Conservation (phyloP, 1,284 basidiomycete species). For the Trichosporon ovoides region DNA sequence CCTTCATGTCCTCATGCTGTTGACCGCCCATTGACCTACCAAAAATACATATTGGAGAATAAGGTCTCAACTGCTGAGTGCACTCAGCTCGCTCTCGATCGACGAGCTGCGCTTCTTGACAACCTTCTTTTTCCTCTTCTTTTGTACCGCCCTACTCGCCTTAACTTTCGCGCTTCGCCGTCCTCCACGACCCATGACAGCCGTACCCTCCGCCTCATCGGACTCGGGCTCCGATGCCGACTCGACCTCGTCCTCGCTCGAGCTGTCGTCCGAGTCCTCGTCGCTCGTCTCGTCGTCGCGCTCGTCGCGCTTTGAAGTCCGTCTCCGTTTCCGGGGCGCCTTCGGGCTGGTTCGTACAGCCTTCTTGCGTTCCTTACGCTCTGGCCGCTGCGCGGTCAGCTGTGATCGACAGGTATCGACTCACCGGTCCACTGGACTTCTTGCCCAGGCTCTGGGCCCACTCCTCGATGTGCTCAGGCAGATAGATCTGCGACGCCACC, state of each 20-base stretch:
- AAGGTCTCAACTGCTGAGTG: not conserved
- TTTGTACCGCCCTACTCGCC: not conserved
- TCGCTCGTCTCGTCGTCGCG: conserved; percentile 21
- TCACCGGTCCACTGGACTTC: conserved; percentile 7
- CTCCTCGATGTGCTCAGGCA: conserved; percentile 28
- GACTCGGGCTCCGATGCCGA: too few relatives aligned
- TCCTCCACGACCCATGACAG: conserved; percentile 39
- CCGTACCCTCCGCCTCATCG: conserved; percentile 21
- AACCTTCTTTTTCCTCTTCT: not conserved
- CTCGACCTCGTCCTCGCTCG: conserved; percentile 9
- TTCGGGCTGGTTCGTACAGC: not conserved
- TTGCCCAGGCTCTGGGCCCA: conserved; percentile 27
- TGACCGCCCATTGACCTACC: too few relatives aligned
- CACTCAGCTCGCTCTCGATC: not conserved
- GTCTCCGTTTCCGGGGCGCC: conserved; percentile 16
- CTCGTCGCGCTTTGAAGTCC: conserved; percentile 19
- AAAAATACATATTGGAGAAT: too few relatives aligned
- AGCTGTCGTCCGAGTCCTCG: conserved; percentile 16
- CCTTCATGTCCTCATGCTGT: too few relatives aligned
- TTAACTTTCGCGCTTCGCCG: conserved; percentile 42
- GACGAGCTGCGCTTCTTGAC: not conserved
- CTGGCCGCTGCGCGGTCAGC: not conserved
- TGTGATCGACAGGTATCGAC: not conserved
- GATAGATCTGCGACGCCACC: conserved; percentile 28
- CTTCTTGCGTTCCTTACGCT: conserved; percentile 6